These are phyloP conservation scores for Bremia lactucae DNA, from an alignment of 352 stramenopile genomes.

Conservation along the genomic window DNA sequence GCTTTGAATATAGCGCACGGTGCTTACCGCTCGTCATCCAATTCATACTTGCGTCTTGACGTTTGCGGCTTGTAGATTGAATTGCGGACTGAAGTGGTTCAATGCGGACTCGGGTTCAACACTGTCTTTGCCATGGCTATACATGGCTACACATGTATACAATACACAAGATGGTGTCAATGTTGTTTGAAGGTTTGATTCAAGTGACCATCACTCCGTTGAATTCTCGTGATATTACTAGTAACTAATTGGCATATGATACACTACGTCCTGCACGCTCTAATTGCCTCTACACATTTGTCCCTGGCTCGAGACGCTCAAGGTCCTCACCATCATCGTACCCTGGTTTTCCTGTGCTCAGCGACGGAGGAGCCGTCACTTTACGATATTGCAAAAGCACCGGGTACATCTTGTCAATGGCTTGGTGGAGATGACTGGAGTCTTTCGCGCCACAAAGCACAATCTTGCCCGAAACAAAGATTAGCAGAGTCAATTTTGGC, in stretches of 20 bases:
- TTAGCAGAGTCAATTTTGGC: conserved; percentile 95
- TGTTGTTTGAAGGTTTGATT: too few relatives aligned
- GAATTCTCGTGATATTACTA: too few relatives aligned
- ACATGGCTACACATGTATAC: too few relatives aligned
- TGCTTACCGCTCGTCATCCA: conserved; percentile 60
- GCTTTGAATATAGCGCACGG: conserved; percentile 38
- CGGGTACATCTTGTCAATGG: conserved; percentile 63
- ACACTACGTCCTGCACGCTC: conserved; percentile 15
- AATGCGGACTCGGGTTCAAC: too few relatives aligned
- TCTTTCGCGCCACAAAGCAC: conserved; percentile 94
- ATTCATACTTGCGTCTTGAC: conserved; percentile 56
- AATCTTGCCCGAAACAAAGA: conserved; percentile 98
- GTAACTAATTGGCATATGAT: too few relatives aligned
- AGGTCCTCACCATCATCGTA: conserved; percentile 60
- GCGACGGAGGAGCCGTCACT: conserved; percentile 59
- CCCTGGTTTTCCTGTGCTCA: conserved; percentile 55
- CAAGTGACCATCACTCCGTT: too few relatives aligned
- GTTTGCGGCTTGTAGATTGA: too few relatives aligned
- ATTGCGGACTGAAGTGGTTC: too few relatives aligned
- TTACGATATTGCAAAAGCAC: conserved; percentile 60
- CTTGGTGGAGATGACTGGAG: conserved; percentile 42
- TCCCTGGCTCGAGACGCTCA: conserved; percentile 48
- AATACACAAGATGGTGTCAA: too few relatives aligned
- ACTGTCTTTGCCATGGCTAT: too few relatives aligned
- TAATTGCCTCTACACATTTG: conserved; percentile 33